These are phyloP conservation scores for Pseudocohnilembus persalinus DNA, from an alignment of 169 alveolate species.

Conservation along the genomic window DNA sequence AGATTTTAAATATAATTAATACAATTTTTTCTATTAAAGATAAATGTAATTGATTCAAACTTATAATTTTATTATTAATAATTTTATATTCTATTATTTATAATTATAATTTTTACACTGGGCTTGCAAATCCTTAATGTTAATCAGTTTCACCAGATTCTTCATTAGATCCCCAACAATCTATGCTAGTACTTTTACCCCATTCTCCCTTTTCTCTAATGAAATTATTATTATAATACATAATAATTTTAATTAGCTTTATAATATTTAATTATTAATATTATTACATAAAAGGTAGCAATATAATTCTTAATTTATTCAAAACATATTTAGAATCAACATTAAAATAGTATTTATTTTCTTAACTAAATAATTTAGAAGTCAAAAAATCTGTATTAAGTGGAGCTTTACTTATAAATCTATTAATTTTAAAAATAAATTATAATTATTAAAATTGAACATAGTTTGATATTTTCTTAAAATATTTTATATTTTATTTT, in stretches of 20 bases:
- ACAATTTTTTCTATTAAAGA: not conserved
- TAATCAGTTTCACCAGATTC: not conserved
- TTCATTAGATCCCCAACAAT: not conserved
- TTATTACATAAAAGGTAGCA: slow-evolving; percentile 16
- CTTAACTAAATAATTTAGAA: not conserved
- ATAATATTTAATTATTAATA: too few relatives aligned
- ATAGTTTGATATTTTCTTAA: too few relatives aligned
- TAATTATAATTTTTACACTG: not conserved
- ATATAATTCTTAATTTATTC: slow-evolving; percentile 4
- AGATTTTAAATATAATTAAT: too few relatives aligned
- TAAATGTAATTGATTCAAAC: too few relatives aligned
- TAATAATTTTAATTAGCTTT: too few relatives aligned
- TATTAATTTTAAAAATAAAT: too few relatives aligned
- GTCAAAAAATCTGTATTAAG: not conserved
- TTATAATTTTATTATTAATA: too few relatives aligned
- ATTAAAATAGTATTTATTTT: slow-evolving; percentile 8
- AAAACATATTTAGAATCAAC: slow-evolving; percentile 10
- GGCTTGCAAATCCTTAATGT: slow-evolving; percentile 1
- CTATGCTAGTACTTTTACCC: slow-evolving; percentile 2
- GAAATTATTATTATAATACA: too few relatives aligned
- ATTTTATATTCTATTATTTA: too few relatives aligned
- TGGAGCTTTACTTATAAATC: too few relatives aligned
- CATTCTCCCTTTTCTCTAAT: slow-evolving; percentile 10
- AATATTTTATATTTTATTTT: too few relatives aligned
- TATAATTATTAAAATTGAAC: too few relatives aligned